These are phyloP conservation scores for Bipolaris bicolor DNA, from an alignment of 2,329 filamentous ascomycete genomes.

Conservation along the genomic window DNA sequence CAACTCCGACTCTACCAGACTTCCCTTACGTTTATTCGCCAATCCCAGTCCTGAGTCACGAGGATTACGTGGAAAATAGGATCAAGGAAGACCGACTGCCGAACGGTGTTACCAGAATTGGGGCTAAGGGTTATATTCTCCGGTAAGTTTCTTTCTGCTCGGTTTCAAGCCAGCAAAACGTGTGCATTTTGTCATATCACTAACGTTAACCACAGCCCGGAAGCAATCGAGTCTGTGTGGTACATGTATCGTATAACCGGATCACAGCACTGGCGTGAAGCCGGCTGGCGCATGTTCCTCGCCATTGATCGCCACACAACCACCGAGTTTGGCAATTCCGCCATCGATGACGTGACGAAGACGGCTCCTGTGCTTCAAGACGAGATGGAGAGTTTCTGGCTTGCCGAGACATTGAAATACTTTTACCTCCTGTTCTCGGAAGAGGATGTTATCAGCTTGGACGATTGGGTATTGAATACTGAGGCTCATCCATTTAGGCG, in stretches of 20 bases:
- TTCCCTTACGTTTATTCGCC: constrained; percentile 44
- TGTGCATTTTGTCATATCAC: background rate
- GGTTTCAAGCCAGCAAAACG: background rate
- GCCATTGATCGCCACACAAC: constrained; percentile 66
- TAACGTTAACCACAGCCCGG: constrained; percentile 55
- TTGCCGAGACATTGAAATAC: constrained; percentile 72
- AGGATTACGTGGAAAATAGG: constrained; percentile 46
- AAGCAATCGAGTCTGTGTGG: constrained; percentile 82
- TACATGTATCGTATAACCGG: constrained; percentile 78
- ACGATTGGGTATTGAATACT: constrained; percentile 68
- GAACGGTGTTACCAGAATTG: constrained; percentile 62
- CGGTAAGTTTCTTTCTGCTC: constrained; percentile 47
- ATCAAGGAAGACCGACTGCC: constrained; percentile 56
- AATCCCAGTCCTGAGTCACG: constrained; percentile 37
- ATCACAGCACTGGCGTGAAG: constrained; percentile 67
- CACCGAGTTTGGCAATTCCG: constrained; percentile 67
- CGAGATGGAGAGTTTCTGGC: constrained; percentile 78
- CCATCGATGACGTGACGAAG: constrained; percentile 69
- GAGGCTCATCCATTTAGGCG: constrained; percentile 54
- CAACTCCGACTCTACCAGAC: constrained; percentile 30
- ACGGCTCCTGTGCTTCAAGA: constrained; percentile 56
- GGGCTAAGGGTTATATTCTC: constrained; percentile 67
- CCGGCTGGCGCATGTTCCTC: constrained; percentile 77
- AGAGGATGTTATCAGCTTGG: constrained; percentile 63
- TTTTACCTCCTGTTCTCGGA: constrained; percentile 69